Evolutionary conservation across 441 rosid species (phyloP).

Genomic region (Adansonia grandidieri): DNA sequence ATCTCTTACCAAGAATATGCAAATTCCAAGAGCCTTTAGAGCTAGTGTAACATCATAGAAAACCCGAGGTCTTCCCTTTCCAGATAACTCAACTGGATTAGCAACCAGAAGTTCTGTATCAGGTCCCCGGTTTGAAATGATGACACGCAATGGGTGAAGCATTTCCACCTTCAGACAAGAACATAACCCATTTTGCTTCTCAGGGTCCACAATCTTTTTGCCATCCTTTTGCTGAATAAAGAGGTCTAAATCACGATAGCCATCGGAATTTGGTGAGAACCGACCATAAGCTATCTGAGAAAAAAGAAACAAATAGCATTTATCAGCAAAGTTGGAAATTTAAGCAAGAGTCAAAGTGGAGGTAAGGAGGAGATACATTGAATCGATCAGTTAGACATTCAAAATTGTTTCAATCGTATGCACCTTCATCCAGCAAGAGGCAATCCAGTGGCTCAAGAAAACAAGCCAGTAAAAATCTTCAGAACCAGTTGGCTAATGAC

Average conservation of each 20-base stretch:
- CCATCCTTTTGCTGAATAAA: conserved; percentile 80
- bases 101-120: conserved; percentile 78
- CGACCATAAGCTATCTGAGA: conserved; percentile 73
- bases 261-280: conserved; percentile 54
- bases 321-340: conserved; percentile 28
- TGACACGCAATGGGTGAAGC: conserved; percentile 83
- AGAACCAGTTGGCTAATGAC: neutral
- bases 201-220: conserved; percentile 71
- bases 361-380: neutral
- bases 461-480: neutral
- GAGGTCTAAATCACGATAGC: conserved; percentile 72
- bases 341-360: neutral
- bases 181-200: conserved; percentile 56
- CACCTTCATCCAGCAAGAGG: neutral
- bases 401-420: neutral
- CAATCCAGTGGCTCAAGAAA: neutral
- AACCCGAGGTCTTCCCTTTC: conserved; percentile 80
- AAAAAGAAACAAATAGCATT: conserved; percentile 22
- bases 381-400: neutral
- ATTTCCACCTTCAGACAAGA: conserved; percentile 71
- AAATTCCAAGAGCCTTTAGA: conserved; percentile 70
- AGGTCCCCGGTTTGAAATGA: conserved; percentile 74
- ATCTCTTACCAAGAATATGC: conserved; percentile 74
- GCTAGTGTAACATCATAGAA: conserved; percentile 80
- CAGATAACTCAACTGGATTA: conserved; percentile 85